Conservation (phyloP, 1,139 yeast genomes). For the Wickerhamomyces sp. region DNA sequence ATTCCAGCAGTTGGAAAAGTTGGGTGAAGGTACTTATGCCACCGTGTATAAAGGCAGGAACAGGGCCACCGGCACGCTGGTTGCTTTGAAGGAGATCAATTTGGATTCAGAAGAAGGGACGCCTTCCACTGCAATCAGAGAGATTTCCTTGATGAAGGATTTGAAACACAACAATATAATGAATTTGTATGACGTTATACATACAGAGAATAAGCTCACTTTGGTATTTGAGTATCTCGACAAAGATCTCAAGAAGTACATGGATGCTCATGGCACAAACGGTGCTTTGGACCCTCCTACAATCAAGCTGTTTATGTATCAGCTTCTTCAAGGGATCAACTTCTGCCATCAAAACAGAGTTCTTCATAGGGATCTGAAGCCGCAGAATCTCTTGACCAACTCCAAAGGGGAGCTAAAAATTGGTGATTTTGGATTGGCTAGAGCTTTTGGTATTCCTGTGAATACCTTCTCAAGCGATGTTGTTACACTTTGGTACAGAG, state of each 20-base stretch:
- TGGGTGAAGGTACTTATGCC: constrained; percentile 98
- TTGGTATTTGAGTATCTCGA: constrained; percentile 93
- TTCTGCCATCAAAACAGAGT: constrained; percentile 96
- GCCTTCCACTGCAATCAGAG: constrained; percentile 96
- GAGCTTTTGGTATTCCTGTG: constrained; percentile 98
- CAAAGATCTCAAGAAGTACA: constrained; percentile 86
- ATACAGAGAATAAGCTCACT: constrained; percentile 92
- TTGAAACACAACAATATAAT: constrained; percentile 92
- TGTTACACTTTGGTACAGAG: constrained; percentile 97
- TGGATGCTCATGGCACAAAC: constrained; percentile 80
- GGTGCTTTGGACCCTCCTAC: constrained; percentile 78
- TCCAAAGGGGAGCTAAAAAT: constrained; percentile 85
- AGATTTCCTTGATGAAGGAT: constrained; percentile 94
- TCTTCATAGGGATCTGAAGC: constrained; percentile 91
- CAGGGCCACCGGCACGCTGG: constrained; percentile 85
- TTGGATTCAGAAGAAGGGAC: constrained; percentile 97
- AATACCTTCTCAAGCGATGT: constrained; percentile 97
- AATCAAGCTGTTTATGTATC: constrained; percentile 91
- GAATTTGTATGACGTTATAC: constrained; percentile 90
- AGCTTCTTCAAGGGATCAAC: constrained; percentile 81
- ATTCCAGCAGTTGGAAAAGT: constrained; percentile 61
- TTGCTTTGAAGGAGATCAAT: constrained; percentile 91
- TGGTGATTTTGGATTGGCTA: constrained; percentile 96
- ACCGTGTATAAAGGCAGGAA: constrained; percentile 96
- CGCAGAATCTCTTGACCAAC: constrained; percentile 87